These are phyloP conservation scores for Knoxia roxburghii DNA, from an alignment of 257 asterid genomes.

Conservation along the genomic window DNA sequence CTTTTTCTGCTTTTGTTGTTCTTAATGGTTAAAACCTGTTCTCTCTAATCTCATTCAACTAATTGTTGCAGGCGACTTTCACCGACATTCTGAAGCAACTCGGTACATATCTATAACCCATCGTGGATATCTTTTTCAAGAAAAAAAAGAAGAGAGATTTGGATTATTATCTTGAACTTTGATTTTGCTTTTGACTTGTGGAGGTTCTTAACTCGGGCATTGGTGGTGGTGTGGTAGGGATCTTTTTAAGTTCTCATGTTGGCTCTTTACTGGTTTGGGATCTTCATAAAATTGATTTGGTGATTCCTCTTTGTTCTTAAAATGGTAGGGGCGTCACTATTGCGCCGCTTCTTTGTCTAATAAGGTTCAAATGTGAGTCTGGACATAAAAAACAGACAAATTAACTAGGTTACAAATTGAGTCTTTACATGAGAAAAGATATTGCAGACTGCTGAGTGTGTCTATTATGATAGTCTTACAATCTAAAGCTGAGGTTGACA, in stretches of 20 bases:
- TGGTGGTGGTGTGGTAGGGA: background rate
- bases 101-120: conserved; percentile 37
- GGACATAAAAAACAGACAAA: no score
- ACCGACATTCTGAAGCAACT: conserved; percentile 89
- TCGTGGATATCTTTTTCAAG: no score
- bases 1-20: background rate
- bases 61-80: conserved; percentile 79
- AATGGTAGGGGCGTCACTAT: no score
- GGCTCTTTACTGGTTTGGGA: background rate
- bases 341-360: no score
- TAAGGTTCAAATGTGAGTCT: no score
- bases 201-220: background rate
- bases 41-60: conserved; percentile 1
- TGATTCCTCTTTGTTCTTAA: background rate
- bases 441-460: no score
- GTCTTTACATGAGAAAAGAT: no score
- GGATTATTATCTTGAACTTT: background rate
- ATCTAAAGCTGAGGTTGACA: conserved; percentile 7
- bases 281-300: background rate
- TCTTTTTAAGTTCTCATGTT: background rate
- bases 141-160: background rate
- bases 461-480: no score
- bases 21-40: background rate
- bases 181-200: background rate
- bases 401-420: no score